Base-by-base conservation (phyloP, 805 yeast species). In the Zygosaccharomyces kombuchaensis region DNA sequence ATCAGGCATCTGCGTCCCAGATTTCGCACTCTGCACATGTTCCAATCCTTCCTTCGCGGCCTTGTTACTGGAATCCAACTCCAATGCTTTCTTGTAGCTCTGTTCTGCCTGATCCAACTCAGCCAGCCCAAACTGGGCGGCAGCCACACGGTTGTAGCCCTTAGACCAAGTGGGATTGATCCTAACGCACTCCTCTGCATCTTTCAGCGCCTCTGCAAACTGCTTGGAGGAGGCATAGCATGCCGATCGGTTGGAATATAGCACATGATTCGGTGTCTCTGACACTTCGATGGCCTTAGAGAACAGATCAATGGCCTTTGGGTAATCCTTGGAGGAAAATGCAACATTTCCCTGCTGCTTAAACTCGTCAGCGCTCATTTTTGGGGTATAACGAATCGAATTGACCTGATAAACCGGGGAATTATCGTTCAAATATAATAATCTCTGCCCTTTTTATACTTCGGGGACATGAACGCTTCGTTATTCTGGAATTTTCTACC, bases 271-370 rank as follows among this genome's bases (percentile, higher is more conserved):
- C 52, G 97, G 96, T 5, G 75, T 53, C 36, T 82, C 74, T 0
- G 96, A 81, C 10, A 78, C 87, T 36, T 81, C 95, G 59, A 91
- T 93, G 27, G 97, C 99, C 65, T 86, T 76, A 14, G 91, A 70
- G 70, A 93, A 93, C 43, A 72, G 68, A 29, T 84, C 95, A 47
- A 84, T 79, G 34, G 99, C 98, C 55, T 80, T 75, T 17, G 72
- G 71, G 65, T 79, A 93, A 45, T 91, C 87, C 68, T 93, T 91
- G 43, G 89, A 87, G 19, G 88, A 80, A 64, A 93, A 93, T 36
- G 88, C 93, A 53, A 88, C 84, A 72, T 93, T 93, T 58, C 99
- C 99, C 68, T 87, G 83, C 22, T 95, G 86, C 71, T 93, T 93
- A 62, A 65, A 83, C 65, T 83, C 89, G 51, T 83, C 90, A 36